phyloP scores from a whole-genome alignment of 179 eudicot genomes.

The Corrigiola litoralis region DNA sequence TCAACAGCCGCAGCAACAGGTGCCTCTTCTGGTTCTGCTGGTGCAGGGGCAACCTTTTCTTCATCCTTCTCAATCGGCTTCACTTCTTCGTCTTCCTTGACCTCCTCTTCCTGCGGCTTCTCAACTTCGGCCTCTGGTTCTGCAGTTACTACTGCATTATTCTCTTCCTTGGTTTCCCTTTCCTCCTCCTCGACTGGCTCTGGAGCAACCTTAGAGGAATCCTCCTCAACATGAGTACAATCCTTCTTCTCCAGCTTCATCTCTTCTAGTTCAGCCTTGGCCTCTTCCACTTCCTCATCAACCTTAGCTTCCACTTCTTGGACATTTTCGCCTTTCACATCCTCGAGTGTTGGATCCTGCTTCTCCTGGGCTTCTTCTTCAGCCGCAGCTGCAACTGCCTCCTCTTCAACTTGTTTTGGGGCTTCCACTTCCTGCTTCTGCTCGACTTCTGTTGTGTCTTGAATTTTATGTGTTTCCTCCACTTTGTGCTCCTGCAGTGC shows the following conservation, averaged over 20 bases:
- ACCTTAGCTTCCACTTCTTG: conserved; percentile 1
- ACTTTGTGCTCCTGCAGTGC: conserved; percentile 32
- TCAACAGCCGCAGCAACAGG: no score
- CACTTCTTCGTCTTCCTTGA: conserved; percentile 12
- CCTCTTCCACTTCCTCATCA: conserved; percentile 6
- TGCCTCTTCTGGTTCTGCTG: no score
- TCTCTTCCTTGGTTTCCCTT: neutral
- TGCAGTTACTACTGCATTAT: neutral
- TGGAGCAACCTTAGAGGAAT: conserved; percentile 31
- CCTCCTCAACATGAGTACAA: conserved; percentile 8
- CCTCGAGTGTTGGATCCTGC: neutral
- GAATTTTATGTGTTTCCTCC: conserved; percentile 18
- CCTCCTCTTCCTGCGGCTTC: conserved; percentile 11
- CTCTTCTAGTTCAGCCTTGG: neutral
- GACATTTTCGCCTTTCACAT: neutral
- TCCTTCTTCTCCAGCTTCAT: conserved; percentile 18
- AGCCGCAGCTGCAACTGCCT: neutral
- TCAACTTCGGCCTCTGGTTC: neutral
- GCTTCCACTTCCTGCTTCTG: neutral
- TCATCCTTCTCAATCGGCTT: conserved; percentile 8
- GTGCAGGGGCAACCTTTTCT: conserved; percentile 11
- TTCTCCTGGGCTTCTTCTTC: neutral
- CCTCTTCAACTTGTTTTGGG: conserved; percentile 8
- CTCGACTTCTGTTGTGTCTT: neutral
- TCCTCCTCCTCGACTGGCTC: conserved; percentile 28